A percentile compares a stretch with the other conserved stretches of the same genome.
Evolutionary conservation across 2,329 filamentous ascomycete genomes (phyloP).

Genomic region (Hymenoscyphus infarciens): DNA sequence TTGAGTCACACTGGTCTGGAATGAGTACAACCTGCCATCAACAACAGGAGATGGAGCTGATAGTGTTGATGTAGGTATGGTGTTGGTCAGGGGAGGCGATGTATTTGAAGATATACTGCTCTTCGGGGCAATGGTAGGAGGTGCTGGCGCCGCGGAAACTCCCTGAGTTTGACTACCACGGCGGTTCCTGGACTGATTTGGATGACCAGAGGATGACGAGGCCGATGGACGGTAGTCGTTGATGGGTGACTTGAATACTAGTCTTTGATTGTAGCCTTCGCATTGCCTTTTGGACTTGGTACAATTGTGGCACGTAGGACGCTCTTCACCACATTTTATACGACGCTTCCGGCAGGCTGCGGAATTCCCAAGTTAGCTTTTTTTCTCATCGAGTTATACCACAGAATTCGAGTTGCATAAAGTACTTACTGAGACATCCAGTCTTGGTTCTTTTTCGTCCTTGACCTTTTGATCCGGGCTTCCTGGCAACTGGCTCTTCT

Average conservation of each 20-base stretch:
- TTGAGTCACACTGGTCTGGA: constrained; percentile 7
- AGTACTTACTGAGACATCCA: constrained; percentile 74
- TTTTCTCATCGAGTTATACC: background rate
- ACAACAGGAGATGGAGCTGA: constrained; percentile 9
- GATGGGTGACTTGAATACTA: constrained; percentile 74
- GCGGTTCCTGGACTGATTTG: constrained; percentile 13
- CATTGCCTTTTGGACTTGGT: constrained; percentile 81
- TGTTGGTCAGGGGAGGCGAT: constrained; percentile 6
- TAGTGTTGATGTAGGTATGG: constrained; percentile 7
- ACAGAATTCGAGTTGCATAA: background rate
- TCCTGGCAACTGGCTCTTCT: constrained; percentile 16
- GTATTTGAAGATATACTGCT: constrained; percentile 7
- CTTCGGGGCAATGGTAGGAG: constrained; percentile 18
- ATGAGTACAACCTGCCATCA: constrained; percentile 12
- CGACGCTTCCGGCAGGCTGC: constrained; percentile 85
- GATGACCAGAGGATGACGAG: constrained; percentile 32
- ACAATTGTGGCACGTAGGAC: constrained; percentile 78
- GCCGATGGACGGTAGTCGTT: constrained; percentile 48
- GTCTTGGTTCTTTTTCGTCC: constrained; percentile 70
- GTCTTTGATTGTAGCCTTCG: constrained; percentile 78
- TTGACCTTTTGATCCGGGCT: constrained; percentile 30
- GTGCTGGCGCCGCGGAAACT: background rate
- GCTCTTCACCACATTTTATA: constrained; percentile 94
- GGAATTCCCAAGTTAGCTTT: background rate
- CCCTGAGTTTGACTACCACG: constrained; percentile 10